Evolutionary conservation across 208 protist genomes (phyloP), one percentile per base, ranked within the genome.

Genomic region (Acanthamoeba polyphaga): DNA sequence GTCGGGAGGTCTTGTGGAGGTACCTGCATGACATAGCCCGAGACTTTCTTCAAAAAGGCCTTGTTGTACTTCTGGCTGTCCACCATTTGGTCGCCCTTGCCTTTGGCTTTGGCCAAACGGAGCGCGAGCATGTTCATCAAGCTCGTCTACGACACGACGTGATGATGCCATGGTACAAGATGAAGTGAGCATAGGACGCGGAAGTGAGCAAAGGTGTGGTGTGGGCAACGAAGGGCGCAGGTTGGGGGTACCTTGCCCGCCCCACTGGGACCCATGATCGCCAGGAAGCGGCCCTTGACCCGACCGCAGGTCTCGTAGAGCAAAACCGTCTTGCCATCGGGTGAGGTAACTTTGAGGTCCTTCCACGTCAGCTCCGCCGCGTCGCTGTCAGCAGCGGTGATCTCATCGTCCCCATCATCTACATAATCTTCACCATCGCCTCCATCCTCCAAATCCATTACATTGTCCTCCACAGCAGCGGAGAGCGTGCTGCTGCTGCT

Each of bases 1-100:
- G 13, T 17, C 8, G 12, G 51, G 12, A 55, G 9, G 15, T 10
- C 2, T 1, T 1, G 51, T 10, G 64, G 17, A 6, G 38, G 72
- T 53, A 88, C 80, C 80, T 88, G 87, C 87, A 92, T 92, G 27
- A 92, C 87, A 17, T 92, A 92, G 19, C 87, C 87, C 19, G 87
- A 92, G 17, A 92, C 62, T 76, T 92, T 92, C 87, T 92, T 92
- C 34, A 92, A 74, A n/a, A 76, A 68, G 7, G 24, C 8, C 5
- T 34, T 17, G 64, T 92, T 92, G 64, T 92, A 92, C 34, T 49
- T 92, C 43, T 92, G 64, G 9, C 87, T 58, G 62, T 92, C 87
- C 1, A 92, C 64, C 87, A 92, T 92, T 29, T 92, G n/a, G 34
- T 68, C 64, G 17, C 87, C 87, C 15, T 68, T 70, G 22, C 55